These are phyloP conservation scores for Myriosclerotinia scirpicola DNA, from an alignment of 2,329 filamentous ascomycete genomes.

Conservation along the genomic window DNA sequence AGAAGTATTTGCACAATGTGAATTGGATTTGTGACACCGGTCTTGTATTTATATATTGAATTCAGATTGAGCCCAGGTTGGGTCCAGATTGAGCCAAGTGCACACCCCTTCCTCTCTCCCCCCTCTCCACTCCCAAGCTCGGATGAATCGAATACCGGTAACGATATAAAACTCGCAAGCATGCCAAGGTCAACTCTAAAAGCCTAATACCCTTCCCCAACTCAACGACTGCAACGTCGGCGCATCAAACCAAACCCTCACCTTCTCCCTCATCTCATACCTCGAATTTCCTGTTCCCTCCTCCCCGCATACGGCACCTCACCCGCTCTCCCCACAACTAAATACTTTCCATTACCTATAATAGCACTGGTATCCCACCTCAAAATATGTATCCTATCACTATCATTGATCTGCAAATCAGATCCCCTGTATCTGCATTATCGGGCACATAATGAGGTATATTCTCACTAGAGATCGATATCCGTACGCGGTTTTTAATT, in stretches of 20 bases:
- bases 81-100: too few relatives aligned
- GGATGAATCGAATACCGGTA: too few relatives aligned
- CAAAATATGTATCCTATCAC: neutral
- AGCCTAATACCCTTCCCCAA: fast-evolving
- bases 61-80: too few relatives aligned
- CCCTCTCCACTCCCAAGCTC: too few relatives aligned
- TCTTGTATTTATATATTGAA: too few relatives aligned
- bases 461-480: constrained; percentile 1
- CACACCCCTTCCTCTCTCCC: too few relatives aligned
- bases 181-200: neutral
- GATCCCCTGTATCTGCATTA: neutral
- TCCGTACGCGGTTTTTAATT: neutral
- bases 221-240: neutral
- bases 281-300: neutral
- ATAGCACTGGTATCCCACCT: neutral
- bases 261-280: neutral
- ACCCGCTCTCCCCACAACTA: neutral
- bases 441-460: neutral
- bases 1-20: too few relatives aligned
- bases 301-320: neutral
- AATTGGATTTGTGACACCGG: too few relatives aligned
- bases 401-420: constrained; percentile 1
- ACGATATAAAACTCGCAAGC: too few relatives aligned
- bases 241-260: neutral
- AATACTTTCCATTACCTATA: neutral